phyloP scores from a whole-genome alignment of 2,329 filamentous ascomycete genomes.

The Lachnellula subtilissima region DNA sequence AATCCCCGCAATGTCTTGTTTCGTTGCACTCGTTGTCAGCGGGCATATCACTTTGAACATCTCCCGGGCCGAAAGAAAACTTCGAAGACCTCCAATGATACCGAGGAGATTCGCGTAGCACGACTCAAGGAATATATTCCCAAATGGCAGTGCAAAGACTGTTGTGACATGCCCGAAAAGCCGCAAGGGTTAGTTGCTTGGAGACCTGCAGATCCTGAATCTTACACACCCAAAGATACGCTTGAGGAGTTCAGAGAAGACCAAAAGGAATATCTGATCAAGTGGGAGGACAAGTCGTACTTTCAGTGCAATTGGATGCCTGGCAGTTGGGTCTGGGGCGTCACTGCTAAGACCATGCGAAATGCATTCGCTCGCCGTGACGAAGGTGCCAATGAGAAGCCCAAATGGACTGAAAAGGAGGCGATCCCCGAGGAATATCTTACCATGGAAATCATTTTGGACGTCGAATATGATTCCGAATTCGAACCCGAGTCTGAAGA shows the following conservation, averaged over 20 bases:
- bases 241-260: slow-evolving; percentile 61
- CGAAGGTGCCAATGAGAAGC: slow-evolving; percentile 50
- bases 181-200: slow-evolving; percentile 81
- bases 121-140: slow-evolving; percentile 67
- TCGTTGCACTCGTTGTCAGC: slow-evolving; percentile 70
- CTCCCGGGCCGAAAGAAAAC: slow-evolving; percentile 47
- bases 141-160: slow-evolving; percentile 80
- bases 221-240: slow-evolving; percentile 47
- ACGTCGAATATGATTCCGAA: slow-evolving; percentile 63
- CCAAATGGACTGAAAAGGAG: slow-evolving; percentile 67
- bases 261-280: slow-evolving; percentile 87
- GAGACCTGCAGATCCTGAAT: slow-evolving; percentile 62
- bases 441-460: slow-evolving; percentile 82
- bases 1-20: slow-evolving; percentile 75
- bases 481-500: slow-evolving; percentile 53
- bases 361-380: slow-evolving; percentile 71
- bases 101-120: slow-evolving; percentile 50
- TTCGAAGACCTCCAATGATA: slow-evolving; percentile 35
- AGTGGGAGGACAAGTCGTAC: slow-evolving; percentile 79
- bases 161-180: slow-evolving; percentile 58
- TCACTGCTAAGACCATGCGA: slow-evolving; percentile 59
- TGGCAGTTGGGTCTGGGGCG: slow-evolving; percentile 81
- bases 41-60: slow-evolving; percentile 81
- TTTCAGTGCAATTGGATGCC: slow-evolving; percentile 81
- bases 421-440: slow-evolving; percentile 86